Conservation (phyloP, 805 yeast genomes). For the Candida maltosa region DNA sequence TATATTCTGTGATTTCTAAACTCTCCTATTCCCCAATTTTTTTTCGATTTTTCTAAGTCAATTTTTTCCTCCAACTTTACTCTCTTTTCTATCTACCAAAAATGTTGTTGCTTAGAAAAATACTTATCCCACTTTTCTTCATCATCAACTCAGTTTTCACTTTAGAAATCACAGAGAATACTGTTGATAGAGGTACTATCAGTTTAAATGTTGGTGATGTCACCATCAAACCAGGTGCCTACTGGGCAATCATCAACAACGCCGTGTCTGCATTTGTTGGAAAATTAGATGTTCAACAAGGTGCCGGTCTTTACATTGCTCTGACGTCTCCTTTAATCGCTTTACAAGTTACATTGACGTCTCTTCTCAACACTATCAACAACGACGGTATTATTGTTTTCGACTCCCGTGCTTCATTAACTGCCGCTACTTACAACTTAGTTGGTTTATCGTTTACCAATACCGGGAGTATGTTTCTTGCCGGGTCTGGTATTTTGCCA, state of each 20-base stretch:
- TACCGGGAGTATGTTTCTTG: constrained; percentile 22
- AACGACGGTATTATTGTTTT: constrained; percentile 20
- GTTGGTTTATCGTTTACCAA: constrained; percentile 15
- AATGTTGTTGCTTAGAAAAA: too few relatives aligned
- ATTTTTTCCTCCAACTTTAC: too few relatives aligned
- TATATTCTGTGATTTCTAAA: too few relatives aligned
- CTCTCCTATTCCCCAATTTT: too few relatives aligned
- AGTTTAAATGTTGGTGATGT: constrained; percentile 16
- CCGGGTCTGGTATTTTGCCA: constrained; percentile 16
- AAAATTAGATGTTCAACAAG: constrained; percentile 14
- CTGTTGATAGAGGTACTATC: constrained; percentile 15
- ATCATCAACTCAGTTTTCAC: too few relatives aligned
- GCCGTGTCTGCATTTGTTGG: constrained; percentile 19
- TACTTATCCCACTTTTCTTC: too few relatives aligned
- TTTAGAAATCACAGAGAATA: constrained; percentile 10
- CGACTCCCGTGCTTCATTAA: constrained; percentile 15
- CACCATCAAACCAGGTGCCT: constrained; percentile 17
- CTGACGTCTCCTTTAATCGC: constrained; percentile 9
- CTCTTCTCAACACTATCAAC: constrained; percentile 10
- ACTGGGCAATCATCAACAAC: constrained; percentile 24
- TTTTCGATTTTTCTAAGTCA: too few relatives aligned
- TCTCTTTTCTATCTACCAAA: too few relatives aligned
- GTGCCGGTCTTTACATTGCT: constrained; percentile 22
- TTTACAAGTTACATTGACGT: constrained; percentile 14
- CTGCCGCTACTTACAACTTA: constrained; percentile 16